phyloP scores from a whole-genome alignment of 257 asterid species.

The Vinca minor region DNA sequence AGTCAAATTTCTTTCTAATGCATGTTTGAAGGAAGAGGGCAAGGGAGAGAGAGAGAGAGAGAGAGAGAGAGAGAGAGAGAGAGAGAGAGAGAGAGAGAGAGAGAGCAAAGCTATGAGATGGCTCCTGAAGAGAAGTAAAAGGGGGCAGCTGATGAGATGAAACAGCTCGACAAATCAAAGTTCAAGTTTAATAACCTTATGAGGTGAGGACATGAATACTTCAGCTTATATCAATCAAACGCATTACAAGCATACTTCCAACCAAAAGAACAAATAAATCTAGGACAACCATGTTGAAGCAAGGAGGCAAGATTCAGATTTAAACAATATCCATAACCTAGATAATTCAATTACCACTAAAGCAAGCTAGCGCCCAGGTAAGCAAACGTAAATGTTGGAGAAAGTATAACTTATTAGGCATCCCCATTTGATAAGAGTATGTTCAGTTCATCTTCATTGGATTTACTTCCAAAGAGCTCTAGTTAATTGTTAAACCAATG shows the following conservation, averaged over 20 bases:
- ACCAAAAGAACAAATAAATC: not conserved
- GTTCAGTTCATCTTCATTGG: not conserved
- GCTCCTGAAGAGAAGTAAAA: not conserved
- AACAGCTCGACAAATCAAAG: not conserved
- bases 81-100: no score
- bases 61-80: no score
- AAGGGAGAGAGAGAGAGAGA: no score
- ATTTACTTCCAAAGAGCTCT: not conserved
- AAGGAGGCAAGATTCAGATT: not conserved
- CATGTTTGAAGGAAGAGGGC: not conserved
- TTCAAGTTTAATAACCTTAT: not conserved
- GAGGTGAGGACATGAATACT: not conserved
- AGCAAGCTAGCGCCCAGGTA: not conserved
- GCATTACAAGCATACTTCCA: not conserved
- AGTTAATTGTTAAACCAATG: not conserved
- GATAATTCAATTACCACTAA: not conserved
- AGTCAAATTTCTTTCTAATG: not conserved
- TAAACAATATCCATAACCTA: not conserved
- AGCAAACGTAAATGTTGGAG: not conserved
- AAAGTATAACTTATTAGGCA: not conserved
- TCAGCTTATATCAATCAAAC: not conserved
- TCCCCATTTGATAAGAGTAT: not conserved
- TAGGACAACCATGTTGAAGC: not conserved
- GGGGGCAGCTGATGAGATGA: not conserved
- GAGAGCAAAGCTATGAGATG: no score